phyloP scores from a whole-genome alignment of 1,284 basidiomycete genomes.

The Tilletia caries region DNA sequence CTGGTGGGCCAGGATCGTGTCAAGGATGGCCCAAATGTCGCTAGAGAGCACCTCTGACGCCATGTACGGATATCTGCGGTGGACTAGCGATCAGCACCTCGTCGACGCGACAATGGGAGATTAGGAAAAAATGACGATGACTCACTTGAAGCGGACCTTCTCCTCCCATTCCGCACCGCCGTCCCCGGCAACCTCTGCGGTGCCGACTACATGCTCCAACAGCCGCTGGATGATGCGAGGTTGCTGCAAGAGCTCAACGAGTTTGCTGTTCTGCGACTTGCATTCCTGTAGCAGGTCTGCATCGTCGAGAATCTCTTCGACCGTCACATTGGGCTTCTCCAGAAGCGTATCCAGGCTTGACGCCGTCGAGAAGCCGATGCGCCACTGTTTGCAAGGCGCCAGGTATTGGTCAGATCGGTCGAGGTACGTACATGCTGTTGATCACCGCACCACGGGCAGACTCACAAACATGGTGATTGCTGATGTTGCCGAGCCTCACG shows the following conservation, averaged over 20 bases:
- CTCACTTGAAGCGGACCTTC: slow-evolving; percentile 51
- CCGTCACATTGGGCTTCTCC: slow-evolving; percentile 55
- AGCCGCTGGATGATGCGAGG: slow-evolving; percentile 74
- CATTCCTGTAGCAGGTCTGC: slow-evolving; percentile 91
- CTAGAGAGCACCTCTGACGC: slow-evolving; percentile 93
- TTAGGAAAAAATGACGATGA: neutral
- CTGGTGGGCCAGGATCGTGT: slow-evolving; percentile 74
- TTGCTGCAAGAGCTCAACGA: slow-evolving; percentile 78
- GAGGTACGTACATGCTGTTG: slow-evolving; percentile 9
- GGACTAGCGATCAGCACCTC: neutral
- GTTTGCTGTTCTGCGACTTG: slow-evolving; percentile 85
- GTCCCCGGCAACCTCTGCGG: slow-evolving; percentile 72
- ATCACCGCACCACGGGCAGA: neutral
- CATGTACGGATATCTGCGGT: slow-evolving; percentile 72
- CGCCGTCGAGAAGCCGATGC: slow-evolving; percentile 48
- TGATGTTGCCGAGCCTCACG: neutral
- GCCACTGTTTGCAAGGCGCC: slow-evolving; percentile 30
- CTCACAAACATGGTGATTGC: slow-evolving; percentile 10
- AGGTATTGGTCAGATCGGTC: no score
- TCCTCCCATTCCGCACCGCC: slow-evolving; percentile 48
- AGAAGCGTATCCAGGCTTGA: slow-evolving; percentile 48
- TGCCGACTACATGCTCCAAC: slow-evolving; percentile 77
- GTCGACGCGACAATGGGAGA: neutral
- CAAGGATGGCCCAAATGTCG: slow-evolving; percentile 90
- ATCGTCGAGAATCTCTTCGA: slow-evolving; percentile 90